Conservation (phyloP, 352 stramenopile genomes). For the Pythium aphanidermatum region DNA sequence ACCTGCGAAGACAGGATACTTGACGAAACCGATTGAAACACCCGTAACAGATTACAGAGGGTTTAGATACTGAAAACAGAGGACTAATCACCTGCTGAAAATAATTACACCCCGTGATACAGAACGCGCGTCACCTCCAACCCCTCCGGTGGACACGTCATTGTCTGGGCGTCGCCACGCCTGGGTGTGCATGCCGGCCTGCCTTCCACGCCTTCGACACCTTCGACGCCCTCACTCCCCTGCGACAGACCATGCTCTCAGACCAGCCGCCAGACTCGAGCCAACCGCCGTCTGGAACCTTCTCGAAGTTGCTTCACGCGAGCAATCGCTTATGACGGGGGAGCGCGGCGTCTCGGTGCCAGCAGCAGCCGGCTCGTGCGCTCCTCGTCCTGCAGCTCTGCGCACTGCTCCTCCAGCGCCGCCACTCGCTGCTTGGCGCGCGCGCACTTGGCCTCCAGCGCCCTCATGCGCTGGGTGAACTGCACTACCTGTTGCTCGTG, state of each 20-base stretch:
- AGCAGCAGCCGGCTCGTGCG: conserved; percentile 16
- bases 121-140: too few relatives aligned
- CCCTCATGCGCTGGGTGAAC: background rate
- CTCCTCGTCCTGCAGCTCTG: conserved; percentile 15
- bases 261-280: background rate
- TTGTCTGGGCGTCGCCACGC: too few relatives aligned
- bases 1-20: conserved; percentile 5
- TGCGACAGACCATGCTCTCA: background rate
- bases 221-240: too few relatives aligned
- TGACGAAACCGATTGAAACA: conserved; percentile 6
- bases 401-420: conserved; percentile 1
- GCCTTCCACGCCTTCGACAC: too few relatives aligned
- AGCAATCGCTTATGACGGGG: conserved; percentile 14
- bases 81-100: too few relatives aligned
- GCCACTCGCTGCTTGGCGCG: conserved; percentile 1
- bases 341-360: background rate
- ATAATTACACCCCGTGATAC: too few relatives aligned
- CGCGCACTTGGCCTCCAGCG: conserved; percentile 3
- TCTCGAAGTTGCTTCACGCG: conserved; percentile 12
- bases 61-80: too few relatives aligned
- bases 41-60: background rate
- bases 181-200: too few relatives aligned
- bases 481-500: background rate
- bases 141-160: too few relatives aligned
- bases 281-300: conserved; percentile 7